phyloP scores from a whole-genome alignment of 805 yeast genomes.

The Yarrowia sp. region DNA sequence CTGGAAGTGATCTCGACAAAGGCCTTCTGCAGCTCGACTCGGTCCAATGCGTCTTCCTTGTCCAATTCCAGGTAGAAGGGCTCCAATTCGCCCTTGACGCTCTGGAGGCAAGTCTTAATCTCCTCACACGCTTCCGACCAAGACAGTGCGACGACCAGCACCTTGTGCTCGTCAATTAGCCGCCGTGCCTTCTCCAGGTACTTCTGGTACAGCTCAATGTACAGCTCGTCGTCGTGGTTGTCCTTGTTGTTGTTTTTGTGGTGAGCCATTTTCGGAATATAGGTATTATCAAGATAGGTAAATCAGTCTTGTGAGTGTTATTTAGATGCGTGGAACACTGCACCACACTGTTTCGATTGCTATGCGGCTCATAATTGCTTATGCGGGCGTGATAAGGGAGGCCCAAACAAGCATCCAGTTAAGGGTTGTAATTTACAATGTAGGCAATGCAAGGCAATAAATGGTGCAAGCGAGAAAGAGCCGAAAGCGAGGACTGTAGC shows the following conservation, averaged over 20 bases:
- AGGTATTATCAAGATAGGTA: not conserved
- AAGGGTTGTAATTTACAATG: not conserved
- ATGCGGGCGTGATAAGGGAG: not conserved
- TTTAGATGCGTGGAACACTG: not conserved
- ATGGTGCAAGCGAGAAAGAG: not conserved
- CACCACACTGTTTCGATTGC: slow-evolving; percentile 4
- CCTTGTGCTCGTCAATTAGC: slow-evolving; percentile 10
- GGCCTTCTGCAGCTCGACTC: slow-evolving; percentile 52
- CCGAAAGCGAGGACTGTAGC: no score
- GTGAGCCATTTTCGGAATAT: not conserved
- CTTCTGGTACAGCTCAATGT: slow-evolving; percentile 15
- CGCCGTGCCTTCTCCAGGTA: slow-evolving; percentile 16
- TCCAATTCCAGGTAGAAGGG: slow-evolving; percentile 52
- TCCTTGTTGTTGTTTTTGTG: slow-evolving; percentile 6
- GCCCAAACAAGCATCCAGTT: not conserved
- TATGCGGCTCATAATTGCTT: slow-evolving; percentile 25
- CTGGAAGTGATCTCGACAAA: slow-evolving; percentile 57
- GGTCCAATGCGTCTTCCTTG: slow-evolving; percentile 47
- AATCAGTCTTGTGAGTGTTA: not conserved
- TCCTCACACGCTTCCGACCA: slow-evolving; percentile 21
- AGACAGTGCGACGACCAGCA: slow-evolving; percentile 15
- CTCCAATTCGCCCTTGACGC: slow-evolving; percentile 19
- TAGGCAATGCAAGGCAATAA: not conserved
- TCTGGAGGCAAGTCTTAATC: slow-evolving; percentile 2
- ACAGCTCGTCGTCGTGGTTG: slow-evolving; percentile 10